These are phyloP conservation scores for Erythrobasidium yunnanense DNA, from an alignment of 768 basidiomycete species.

Conservation along the genomic window DNA sequence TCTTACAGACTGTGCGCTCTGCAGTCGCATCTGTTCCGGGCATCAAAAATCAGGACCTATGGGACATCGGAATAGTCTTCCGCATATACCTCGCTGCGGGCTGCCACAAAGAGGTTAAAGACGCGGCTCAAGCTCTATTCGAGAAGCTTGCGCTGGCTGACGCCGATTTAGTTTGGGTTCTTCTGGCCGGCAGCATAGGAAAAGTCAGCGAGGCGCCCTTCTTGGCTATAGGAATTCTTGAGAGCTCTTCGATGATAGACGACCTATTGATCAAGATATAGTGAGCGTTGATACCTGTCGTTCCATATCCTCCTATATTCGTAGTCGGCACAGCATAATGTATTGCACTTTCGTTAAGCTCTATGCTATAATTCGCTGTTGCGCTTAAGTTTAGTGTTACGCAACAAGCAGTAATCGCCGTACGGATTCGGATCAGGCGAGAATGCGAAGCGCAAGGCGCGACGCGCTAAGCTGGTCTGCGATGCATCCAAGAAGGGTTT, in stretches of 20 bases:
- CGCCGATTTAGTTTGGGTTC: conserved; percentile 75
- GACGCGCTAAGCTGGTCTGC: conserved; percentile 59
- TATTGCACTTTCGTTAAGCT: too few relatives aligned
- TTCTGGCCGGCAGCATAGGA: conserved; percentile 42
- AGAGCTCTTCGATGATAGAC: too few relatives aligned
- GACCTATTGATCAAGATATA: too few relatives aligned
- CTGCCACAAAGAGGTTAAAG: conserved; percentile 65
- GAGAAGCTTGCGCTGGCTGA: conserved; percentile 53
- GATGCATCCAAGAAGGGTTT: conserved; percentile 69
- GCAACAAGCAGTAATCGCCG: conserved; percentile 84
- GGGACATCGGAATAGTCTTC: conserved; percentile 69
- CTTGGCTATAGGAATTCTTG: neutral
- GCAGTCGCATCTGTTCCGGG: conserved; percentile 54
- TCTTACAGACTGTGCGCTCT: conserved; percentile 56
- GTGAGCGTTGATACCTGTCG: too few relatives aligned
- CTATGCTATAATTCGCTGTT: too few relatives aligned
- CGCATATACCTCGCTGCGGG: conserved; percentile 61
- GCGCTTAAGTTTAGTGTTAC: conserved; percentile 41
- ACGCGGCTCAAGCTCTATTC: conserved; percentile 57
- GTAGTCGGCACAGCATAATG: too few relatives aligned
- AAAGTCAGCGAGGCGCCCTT: neutral
- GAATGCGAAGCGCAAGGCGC: conserved; percentile 68
- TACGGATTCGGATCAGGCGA: conserved; percentile 64
- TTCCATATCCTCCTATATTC: too few relatives aligned
- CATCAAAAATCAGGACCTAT: conserved; percentile 58